Evolutionary conservation across 2,329 filamentous ascomycete genomes (phyloP).

Genomic region (Sclerotinia sclerotiorum): DNA sequence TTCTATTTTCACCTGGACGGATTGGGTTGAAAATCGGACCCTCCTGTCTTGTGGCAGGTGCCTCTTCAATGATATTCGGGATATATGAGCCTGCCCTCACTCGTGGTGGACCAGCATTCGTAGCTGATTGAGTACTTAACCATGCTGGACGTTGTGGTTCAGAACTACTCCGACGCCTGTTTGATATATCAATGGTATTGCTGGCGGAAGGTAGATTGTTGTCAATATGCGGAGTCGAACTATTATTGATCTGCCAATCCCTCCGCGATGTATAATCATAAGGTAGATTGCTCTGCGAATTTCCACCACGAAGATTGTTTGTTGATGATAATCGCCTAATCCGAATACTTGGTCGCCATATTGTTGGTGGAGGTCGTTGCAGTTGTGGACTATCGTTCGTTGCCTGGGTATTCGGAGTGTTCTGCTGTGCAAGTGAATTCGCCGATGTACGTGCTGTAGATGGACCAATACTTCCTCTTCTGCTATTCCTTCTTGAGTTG

Average conservation of each 20-base stretch:
- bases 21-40: constrained; percentile 9
- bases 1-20: not conserved
- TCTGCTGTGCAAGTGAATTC: constrained; percentile 10
- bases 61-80: constrained; percentile 21
- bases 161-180: constrained; percentile 26
- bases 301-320: constrained; percentile 1
- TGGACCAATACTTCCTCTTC: constrained; percentile 12
- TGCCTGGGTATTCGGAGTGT: not conserved
- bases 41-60: constrained; percentile 3
- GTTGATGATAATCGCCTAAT: constrained; percentile 28
- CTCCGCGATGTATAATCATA: not conserved
- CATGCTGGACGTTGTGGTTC: constrained; percentile 23
- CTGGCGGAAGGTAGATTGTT: constrained; percentile 7
- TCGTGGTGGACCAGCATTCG: constrained; percentile 1
- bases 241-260: constrained; percentile 8
- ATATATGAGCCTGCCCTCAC: constrained; percentile 20
- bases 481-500: not conserved
- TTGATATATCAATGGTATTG: constrained; percentile 11
- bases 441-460: constrained; percentile 11
- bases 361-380: constrained; percentile 14
- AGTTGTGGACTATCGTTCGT: not conserved
- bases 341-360: constrained; percentile 34
- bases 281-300: constrained; percentile 15
- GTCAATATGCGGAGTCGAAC: constrained; percentile 16
- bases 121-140: constrained; percentile 1